Evolutionary conservation across 2,329 filamentous ascomycete species (phyloP).

Genomic region (Xylaria sp.): DNA sequence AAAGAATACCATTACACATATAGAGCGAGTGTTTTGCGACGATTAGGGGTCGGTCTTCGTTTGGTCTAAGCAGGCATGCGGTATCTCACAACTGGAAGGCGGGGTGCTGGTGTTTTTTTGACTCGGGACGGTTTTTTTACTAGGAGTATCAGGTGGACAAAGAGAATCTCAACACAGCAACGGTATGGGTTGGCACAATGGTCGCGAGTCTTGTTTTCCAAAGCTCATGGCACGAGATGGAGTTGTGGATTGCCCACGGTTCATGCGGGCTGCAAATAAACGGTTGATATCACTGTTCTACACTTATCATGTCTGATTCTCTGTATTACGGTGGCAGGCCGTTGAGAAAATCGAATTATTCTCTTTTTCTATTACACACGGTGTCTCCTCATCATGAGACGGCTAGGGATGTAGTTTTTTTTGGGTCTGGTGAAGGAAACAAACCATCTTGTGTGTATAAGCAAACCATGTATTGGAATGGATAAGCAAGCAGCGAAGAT

Average conservation of each 20-base stretch:
- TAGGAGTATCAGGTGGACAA: slow-evolving; percentile 50
- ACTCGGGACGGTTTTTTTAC: slow-evolving; percentile 42
- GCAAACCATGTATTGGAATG: slow-evolving; percentile 34
- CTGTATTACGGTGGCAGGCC: slow-evolving; percentile 42
- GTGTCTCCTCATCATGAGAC: slow-evolving; percentile 22
- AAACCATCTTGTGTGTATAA: slow-evolving; percentile 34
- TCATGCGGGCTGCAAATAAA: slow-evolving; percentile 51
- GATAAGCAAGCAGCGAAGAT: slow-evolving; percentile 20
- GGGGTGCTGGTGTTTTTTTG: slow-evolving; percentile 41
- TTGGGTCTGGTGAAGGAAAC: slow-evolving; percentile 23
- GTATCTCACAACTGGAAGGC: slow-evolving; percentile 39
- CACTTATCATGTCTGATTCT: slow-evolving; percentile 41
- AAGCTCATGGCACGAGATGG: slow-evolving; percentile 50
- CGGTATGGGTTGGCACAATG: slow-evolving; percentile 46
- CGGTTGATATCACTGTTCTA: slow-evolving; percentile 46
- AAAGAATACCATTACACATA: slow-evolving; percentile 59
- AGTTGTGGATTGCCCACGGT: slow-evolving; percentile 52
- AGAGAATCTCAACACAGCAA: slow-evolving; percentile 51
- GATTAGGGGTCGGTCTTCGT: slow-evolving; percentile 53
- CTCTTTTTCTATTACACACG: slow-evolving; percentile 13
- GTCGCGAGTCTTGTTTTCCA: slow-evolving; percentile 48
- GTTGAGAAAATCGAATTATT: slow-evolving; percentile 33
- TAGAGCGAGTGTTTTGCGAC: slow-evolving; percentile 60
- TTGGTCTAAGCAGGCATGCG: slow-evolving; percentile 52
- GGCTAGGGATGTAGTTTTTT: slow-evolving; percentile 11